Percentiles rank a stretch among this genome's conserved stretches.
Evolutionary conservation across 208 protist genomes (phyloP).

Genomic region (Blechomonas ayalai): DNA sequence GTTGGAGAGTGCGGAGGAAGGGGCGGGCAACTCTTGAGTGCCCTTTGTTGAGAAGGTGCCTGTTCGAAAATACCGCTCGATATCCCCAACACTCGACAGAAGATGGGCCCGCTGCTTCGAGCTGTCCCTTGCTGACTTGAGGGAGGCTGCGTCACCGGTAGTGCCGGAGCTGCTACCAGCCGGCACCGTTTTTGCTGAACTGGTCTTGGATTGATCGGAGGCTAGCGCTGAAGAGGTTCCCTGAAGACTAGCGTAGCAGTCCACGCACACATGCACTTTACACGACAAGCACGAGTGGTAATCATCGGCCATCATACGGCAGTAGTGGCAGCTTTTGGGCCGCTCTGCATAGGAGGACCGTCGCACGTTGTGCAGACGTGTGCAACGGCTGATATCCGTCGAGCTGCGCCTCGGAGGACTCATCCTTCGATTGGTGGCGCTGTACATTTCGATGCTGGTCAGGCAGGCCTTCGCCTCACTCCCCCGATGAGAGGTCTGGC

Average conservation of each 20-base stretch:
- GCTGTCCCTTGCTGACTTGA: not conserved
- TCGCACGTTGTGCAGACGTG: no score
- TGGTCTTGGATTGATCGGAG: no score
- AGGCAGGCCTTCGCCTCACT: no score
- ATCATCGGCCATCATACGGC: slow-evolving; percentile 12
- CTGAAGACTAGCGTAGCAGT: slow-evolving; percentile 36
- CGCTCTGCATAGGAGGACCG: no score
- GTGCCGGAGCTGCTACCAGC: not conserved
- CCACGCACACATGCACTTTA: slow-evolving; percentile 45
- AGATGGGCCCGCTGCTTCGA: slow-evolving; percentile 49
- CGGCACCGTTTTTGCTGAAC: not conserved
- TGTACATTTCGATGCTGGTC: no score
- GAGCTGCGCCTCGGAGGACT: not conserved
- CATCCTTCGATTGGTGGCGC: no score
- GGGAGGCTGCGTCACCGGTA: no score
- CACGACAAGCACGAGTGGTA: slow-evolving; percentile 45
- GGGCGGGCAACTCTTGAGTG: slow-evolving; percentile 51
- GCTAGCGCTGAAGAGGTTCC: slow-evolving; percentile 23
- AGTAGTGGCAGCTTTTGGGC: slow-evolving; percentile 49
- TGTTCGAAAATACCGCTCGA: slow-evolving; percentile 80
- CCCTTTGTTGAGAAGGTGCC: slow-evolving; percentile 65
- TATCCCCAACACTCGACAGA: slow-evolving; percentile 60
- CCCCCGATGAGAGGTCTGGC: no score
- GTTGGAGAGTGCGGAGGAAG: slow-evolving; percentile 48
- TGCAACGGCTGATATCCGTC: no score